Percentiles rank a stretch among this genome's conserved stretches.
These are phyloP conservation scores for Pleoardoris graminearum DNA, from an alignment of 2,329 filamentous ascomycete species.

Conservation along the genomic window DNA sequence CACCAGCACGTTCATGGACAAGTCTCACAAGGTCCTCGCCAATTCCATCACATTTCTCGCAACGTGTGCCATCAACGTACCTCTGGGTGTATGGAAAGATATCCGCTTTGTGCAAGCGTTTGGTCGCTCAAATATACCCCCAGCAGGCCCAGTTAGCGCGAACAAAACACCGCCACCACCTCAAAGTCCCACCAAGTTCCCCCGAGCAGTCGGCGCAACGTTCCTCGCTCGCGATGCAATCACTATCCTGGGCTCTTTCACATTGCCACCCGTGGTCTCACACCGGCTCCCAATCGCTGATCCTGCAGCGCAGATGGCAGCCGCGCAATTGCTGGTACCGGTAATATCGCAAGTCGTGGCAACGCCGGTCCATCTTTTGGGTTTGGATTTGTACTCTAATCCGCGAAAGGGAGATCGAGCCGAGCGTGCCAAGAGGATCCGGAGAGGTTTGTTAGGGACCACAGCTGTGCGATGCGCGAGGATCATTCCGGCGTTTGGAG, in stretches of 20 bases:
- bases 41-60: constrained; percentile 31
- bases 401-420: not conserved
- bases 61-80: constrained; percentile 33
- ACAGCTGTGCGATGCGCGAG: constrained; percentile 33
- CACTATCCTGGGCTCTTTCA: constrained; percentile 38
- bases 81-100: constrained; percentile 35
- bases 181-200: constrained; percentile 15
- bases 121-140: constrained; percentile 12
- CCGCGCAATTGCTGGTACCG: constrained; percentile 33
- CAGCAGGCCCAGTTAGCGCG: not conserved
- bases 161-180: not conserved
- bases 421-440: constrained; percentile 11
- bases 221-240: constrained; percentile 36
- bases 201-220: constrained; percentile 22
- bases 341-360: constrained; percentile 33
- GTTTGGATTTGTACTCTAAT: constrained; percentile 29
- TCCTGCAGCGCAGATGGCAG: constrained; percentile 23
- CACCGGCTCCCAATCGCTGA: constrained; percentile 20
- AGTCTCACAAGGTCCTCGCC: constrained; percentile 18
- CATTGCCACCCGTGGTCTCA: constrained; percentile 30
- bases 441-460: constrained; percentile 20
- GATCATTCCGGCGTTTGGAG: constrained; percentile 36
- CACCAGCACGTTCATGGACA: constrained; percentile 13
- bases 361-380: constrained; percentile 32
- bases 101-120: constrained; percentile 35